These are phyloP conservation scores for Solanum tarijense DNA, from an alignment of 257 asterid genomes.

Conservation along the genomic window DNA sequence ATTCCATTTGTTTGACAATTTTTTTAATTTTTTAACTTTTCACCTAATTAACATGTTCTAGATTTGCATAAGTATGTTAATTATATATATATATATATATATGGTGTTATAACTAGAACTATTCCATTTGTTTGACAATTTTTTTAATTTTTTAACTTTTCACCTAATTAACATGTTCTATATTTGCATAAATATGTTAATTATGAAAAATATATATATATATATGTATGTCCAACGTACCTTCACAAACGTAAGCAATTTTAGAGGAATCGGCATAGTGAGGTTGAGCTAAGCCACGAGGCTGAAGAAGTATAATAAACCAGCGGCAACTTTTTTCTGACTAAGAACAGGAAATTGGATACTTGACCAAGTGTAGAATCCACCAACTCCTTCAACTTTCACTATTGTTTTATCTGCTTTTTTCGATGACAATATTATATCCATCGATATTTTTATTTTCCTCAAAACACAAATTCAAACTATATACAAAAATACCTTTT, in stretches of 20 bases:
- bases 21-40: too few species aligned
- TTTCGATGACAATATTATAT: slow-evolving; percentile 14
- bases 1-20: too few species aligned
- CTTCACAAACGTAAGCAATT: slow-evolving; percentile 32
- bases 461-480: background rate
- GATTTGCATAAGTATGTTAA: background rate
- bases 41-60: too few species aligned
- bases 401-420: slow-evolving; percentile 13
- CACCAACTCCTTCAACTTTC: slow-evolving; percentile 31
- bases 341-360: slow-evolving; percentile 9
- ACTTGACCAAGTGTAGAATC: slow-evolving; percentile 31
- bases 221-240: too few species aligned
- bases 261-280: slow-evolving; percentile 27
- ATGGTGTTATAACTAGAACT: too few species aligned
- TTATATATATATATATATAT: too few species aligned
- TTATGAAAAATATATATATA: too few species aligned
- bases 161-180: too few species aligned
- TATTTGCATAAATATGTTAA: too few species aligned
- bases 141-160: too few species aligned
- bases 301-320: slow-evolving; percentile 24
- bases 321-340: slow-evolving; percentile 22
- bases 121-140: too few species aligned
- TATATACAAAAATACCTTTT: background rate
- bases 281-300: slow-evolving; percentile 39
- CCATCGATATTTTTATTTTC: background rate